phyloP scores from a whole-genome alignment of 176 grass and related monocot genomes.

The Triticum timopheevii region DNA sequence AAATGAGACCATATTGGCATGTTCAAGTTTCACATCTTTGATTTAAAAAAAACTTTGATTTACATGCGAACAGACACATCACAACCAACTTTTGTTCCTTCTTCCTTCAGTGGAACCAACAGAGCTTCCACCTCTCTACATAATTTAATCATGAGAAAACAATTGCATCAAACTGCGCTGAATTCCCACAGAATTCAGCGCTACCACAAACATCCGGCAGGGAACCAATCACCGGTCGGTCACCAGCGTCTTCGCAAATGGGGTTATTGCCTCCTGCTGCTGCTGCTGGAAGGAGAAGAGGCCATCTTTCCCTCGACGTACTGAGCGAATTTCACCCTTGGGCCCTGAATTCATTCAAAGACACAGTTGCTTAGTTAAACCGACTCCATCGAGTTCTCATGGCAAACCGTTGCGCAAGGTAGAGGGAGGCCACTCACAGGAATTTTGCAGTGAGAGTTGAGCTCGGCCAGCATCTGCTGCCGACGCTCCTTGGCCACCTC shows the following conservation, averaged over 20 bases:
- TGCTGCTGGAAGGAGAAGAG: background rate
- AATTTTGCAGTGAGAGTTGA: conserved; percentile 62
- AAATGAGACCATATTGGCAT: background rate
- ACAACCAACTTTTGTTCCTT: background rate
- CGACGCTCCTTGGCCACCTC: conserved; percentile 47
- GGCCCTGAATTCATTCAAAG: conserved; percentile 41
- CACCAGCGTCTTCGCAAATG: background rate
- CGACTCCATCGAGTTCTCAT: background rate
- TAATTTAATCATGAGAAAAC: background rate
- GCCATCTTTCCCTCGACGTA: conserved; percentile 42
- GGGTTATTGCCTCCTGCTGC: background rate
- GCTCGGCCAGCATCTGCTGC: conserved; percentile 65
- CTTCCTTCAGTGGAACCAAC: background rate
- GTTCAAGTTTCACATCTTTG: background rate
- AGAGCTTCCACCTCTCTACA: background rate
- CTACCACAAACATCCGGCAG: background rate
- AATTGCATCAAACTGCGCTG: background rate
- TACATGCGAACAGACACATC: background rate
- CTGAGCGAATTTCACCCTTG: conserved; percentile 57
- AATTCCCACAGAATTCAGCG: background rate
- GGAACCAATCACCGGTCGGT: background rate
- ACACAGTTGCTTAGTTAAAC: background rate
- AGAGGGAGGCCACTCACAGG: conserved; percentile 41
- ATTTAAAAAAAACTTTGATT: background rate
- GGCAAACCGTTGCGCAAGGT: background rate